Evolutionary conservation across 345 rosid species (phyloP).

Genomic region (Alliaria petiolata): DNA sequence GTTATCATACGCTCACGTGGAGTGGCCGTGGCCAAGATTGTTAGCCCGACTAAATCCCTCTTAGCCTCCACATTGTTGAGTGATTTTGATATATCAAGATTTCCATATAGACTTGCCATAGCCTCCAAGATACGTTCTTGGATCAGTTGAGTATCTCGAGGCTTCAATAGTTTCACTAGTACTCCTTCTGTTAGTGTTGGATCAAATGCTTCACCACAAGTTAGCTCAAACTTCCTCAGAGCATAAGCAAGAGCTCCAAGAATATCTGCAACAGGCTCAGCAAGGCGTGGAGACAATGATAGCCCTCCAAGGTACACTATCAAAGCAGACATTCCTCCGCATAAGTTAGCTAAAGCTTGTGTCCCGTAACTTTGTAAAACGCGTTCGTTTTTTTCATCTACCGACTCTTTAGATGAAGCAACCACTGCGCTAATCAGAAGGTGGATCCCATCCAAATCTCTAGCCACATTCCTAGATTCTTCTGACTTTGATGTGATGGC

Average conservation of each 20-base stretch:
- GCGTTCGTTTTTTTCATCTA: constrained; percentile 58
- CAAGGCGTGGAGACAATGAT: constrained; percentile 65
- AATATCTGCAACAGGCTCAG: constrained; percentile 74
- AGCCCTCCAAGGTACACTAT: constrained; percentile 61
- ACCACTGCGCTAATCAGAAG: constrained; percentile 74
- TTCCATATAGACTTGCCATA: constrained; percentile 81
- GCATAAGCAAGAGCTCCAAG: constrained; percentile 85
- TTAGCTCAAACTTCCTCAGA: constrained; percentile 58
- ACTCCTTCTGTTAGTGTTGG: constrained; percentile 53
- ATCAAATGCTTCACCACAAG: constrained; percentile 40
- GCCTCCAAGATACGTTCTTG: constrained; percentile 90
- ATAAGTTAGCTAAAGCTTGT: constrained; percentile 69
- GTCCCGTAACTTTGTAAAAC: constrained; percentile 68
- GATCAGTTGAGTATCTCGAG: constrained; percentile 57
- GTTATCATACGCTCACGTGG: constrained; percentile 59
- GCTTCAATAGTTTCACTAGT: constrained; percentile 58
- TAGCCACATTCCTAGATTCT: constrained; percentile 53
- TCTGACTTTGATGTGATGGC: constrained; percentile 67
- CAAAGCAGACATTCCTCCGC: constrained; percentile 70
- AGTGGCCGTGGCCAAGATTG: constrained; percentile 53
- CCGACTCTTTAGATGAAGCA: constrained; percentile 75
- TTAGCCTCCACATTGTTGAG: constrained; percentile 67
- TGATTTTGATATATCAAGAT: constrained; percentile 42
- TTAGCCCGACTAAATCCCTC: constrained; percentile 65
- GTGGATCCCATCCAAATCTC: constrained; percentile 61